These are phyloP conservation scores for Jacaranda copaia DNA, from an alignment of 257 asterid genomes.

Conservation along the genomic window DNA sequence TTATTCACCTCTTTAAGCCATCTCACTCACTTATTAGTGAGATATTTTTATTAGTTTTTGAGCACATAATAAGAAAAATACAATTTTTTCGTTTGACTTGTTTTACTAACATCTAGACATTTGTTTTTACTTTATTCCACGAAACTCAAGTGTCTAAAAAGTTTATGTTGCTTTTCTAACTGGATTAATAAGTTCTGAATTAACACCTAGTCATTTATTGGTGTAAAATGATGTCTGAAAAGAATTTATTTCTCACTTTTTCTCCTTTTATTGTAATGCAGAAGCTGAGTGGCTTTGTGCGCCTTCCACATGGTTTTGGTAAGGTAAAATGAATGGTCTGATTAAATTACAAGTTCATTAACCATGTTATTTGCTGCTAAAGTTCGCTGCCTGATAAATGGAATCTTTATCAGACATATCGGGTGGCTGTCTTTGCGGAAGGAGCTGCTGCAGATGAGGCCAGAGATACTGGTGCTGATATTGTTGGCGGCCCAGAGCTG, in stretches of 20 bases:
- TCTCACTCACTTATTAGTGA: background rate
- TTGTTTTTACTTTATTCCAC: constrained; percentile 4
- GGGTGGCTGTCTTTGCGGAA: constrained; percentile 96
- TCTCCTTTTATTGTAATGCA: constrained; percentile 54
- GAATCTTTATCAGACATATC: constrained; percentile 58
- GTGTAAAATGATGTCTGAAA: constrained; percentile 23
- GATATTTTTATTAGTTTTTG: background rate
- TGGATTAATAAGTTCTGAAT: background rate
- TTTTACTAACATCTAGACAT: background rate
- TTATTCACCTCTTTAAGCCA: background rate
- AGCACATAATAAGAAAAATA: constrained; percentile 8
- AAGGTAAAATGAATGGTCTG: constrained; percentile 60
- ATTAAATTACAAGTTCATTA: constrained; percentile 16
- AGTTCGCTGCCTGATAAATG: constrained; percentile 40
- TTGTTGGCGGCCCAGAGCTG: constrained; percentile 95
- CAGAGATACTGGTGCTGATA: constrained; percentile 90
- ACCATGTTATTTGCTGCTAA: constrained; percentile 31
- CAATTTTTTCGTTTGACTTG: background rate
- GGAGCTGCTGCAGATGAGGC: constrained; percentile 99
- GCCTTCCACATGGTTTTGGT: constrained; percentile 93
- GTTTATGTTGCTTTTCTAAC: background rate
- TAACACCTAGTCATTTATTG: background rate
- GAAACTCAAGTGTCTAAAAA: background rate
- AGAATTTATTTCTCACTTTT: constrained; percentile 14
- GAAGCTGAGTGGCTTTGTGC: constrained; percentile 81